A percentile compares a stretch with the other conserved stretches of the same genome.
Evolutionary conservation across 1,284 basidiomycete genomes (phyloP).

Genomic region (Sporisorium iseilematis-ciliati): DNA sequence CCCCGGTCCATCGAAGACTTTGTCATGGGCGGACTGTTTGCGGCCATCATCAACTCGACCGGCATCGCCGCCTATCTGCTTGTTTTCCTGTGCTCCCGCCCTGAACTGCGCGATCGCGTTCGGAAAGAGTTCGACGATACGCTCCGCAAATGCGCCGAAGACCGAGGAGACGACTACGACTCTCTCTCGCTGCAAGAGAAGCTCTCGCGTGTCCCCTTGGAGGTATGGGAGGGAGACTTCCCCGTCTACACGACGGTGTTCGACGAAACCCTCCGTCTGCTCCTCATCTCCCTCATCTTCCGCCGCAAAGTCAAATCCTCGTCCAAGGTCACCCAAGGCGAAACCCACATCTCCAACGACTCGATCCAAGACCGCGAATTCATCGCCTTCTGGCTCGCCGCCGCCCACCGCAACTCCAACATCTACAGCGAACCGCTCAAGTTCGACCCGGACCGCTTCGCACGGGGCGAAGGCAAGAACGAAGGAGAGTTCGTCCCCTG

Average conservation of each 20-base stretch:
- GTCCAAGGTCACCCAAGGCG: constrained; percentile 29
- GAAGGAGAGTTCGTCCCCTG: constrained; percentile 53
- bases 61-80: constrained; percentile 40
- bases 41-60: constrained; percentile 59
- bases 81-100: constrained; percentile 30
- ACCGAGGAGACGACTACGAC: constrained; percentile 43
- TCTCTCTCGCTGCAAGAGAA: constrained; percentile 29
- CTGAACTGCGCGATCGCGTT: constrained; percentile 20
- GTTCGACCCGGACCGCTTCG: constrained; percentile 51
- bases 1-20: constrained; percentile 39
- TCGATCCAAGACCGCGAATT: constrained; percentile 36
- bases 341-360: constrained; percentile 26
- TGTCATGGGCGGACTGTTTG: constrained; percentile 51
- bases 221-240: constrained; percentile 37
- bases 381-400: constrained; percentile 44
- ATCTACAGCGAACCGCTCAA: constrained; percentile 46
- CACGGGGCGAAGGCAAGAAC: constrained; percentile 39
- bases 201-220: constrained; percentile 30
- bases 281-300: constrained; percentile 47
- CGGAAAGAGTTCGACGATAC: constrained; percentile 34
- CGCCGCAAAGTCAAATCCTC: constrained; percentile 31
- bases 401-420: constrained; percentile 38
- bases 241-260: constrained; percentile 36
- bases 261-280: constrained; percentile 51
- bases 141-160: constrained; percentile 33